These are phyloP conservation scores for Ophiostoma quercus DNA, from an alignment of 2,329 filamentous ascomycete genomes.

Conservation along the genomic window DNA sequence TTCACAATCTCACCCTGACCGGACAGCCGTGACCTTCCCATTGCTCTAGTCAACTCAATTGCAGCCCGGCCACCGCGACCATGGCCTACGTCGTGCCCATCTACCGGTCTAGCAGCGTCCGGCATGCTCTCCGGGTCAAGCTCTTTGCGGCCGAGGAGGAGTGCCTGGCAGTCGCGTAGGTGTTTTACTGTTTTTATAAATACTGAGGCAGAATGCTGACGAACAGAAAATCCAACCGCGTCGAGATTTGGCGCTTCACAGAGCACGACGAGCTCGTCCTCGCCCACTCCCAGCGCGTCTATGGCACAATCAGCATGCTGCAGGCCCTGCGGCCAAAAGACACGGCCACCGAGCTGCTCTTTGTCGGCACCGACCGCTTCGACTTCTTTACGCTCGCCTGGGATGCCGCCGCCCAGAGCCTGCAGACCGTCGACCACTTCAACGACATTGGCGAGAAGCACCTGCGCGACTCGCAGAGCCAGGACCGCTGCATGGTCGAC, in stretches of 20 bases:
- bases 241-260: conserved; percentile 73
- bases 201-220: no score
- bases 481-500: conserved; percentile 78
- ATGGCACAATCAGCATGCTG: conserved; percentile 82
- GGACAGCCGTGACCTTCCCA: neutral
- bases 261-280: conserved; percentile 62
- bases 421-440: conserved; percentile 50
- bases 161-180: conserved; percentile 83
- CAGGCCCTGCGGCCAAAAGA: conserved; percentile 72
- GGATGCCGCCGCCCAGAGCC: conserved; percentile 53
- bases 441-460: conserved; percentile 53
- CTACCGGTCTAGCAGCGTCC: conserved; percentile 83
- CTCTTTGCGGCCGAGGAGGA: conserved; percentile 71
- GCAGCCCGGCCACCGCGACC: conserved; percentile 20
- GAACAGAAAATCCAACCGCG: conserved; percentile 69
- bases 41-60: neutral
- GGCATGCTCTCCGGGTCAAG: conserved; percentile 76
- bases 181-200: no score
- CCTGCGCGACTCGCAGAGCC: conserved; percentile 73
- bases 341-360: conserved; percentile 74
- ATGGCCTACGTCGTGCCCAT: conserved; percentile 97
- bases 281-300: conserved; percentile 64
- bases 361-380: conserved; percentile 83
- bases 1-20: neutral
- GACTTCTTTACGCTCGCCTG: conserved; percentile 88